phyloP scores from a whole-genome alignment of 306 rosid species.

The Sicyos edulis region DNA sequence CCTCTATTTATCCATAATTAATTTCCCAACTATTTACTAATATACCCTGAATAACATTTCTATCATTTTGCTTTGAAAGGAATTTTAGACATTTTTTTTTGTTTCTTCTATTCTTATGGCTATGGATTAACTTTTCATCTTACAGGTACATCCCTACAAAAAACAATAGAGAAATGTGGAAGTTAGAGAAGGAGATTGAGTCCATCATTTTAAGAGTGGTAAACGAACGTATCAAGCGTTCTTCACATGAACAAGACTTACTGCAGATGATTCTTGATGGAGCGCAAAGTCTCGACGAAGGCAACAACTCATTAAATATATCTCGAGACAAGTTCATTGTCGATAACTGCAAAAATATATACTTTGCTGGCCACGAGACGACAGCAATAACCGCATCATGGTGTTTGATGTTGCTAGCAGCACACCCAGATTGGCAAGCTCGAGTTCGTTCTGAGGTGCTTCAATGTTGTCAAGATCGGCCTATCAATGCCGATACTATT shows the following conservation, averaged over 20 bases:
- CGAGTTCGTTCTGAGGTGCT: conserved; percentile 52
- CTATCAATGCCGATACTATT: conserved; percentile 44
- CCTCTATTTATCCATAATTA: too few relatives aligned
- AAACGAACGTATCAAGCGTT: conserved; percentile 29
- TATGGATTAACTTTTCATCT: neutral
- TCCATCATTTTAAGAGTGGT: conserved; percentile 37
- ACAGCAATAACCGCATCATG: conserved; percentile 75
- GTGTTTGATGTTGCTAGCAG: conserved; percentile 80
- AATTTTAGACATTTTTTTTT: neutral
- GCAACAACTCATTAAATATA: conserved; percentile 5
- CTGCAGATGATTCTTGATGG: conserved; percentile 59
- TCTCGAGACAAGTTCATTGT: conserved; percentile 51
- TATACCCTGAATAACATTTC: too few relatives aligned
- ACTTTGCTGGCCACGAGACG: conserved; percentile 92
- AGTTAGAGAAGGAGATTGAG: conserved; percentile 50
- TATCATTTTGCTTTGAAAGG: too few relatives aligned
- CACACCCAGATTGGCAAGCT: conserved; percentile 75
- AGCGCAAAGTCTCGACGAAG: conserved; percentile 30
- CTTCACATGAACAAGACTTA: conserved; percentile 40
- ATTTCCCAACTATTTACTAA: too few relatives aligned
- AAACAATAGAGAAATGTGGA: conserved; percentile 50
- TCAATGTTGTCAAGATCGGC: conserved; percentile 49
- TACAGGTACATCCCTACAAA: conserved; percentile 50
- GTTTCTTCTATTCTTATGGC: neutral
- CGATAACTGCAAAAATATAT: conserved; percentile 87